These are phyloP conservation scores for Sugiyamaella lignohabitans DNA, from an alignment of 805 yeast species.

Conservation along the genomic window DNA sequence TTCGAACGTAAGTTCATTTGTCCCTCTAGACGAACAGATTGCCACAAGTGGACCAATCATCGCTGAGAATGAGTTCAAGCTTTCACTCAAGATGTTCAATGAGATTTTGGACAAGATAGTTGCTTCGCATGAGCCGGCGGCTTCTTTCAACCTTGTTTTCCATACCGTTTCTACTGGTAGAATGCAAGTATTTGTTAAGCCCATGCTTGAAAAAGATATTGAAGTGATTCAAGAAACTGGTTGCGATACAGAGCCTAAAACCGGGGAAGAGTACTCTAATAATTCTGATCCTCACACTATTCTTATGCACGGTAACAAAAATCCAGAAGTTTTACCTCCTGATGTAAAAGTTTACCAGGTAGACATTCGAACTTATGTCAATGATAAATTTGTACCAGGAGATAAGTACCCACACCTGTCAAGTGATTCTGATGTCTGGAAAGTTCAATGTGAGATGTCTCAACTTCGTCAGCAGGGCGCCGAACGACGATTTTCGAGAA, in stretches of 20 bases:
- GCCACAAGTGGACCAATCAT: constrained; percentile 37
- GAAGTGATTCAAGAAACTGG: constrained; percentile 20
- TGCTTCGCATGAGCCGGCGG: constrained; percentile 31
- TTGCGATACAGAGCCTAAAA: constrained; percentile 9
- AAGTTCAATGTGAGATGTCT: constrained; percentile 26
- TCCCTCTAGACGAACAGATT: constrained; percentile 20
- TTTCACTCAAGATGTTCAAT: constrained; percentile 50
- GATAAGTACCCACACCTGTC: constrained; percentile 23
- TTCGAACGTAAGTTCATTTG: not conserved
- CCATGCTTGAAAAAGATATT: constrained; percentile 23
- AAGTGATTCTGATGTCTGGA: constrained; percentile 32
- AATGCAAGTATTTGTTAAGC: constrained; percentile 26
- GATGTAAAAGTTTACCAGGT: constrained; percentile 22
- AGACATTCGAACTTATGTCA: constrained; percentile 17
- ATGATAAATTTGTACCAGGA: constrained; percentile 21
- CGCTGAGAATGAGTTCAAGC: constrained; percentile 63
- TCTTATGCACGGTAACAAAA: constrained; percentile 10
- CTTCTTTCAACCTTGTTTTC: constrained; percentile 24
- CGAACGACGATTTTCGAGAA: constrained; percentile 19
- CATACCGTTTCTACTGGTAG: constrained; percentile 21
- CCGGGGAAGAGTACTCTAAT: constrained; percentile 1
- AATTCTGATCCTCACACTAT: constrained; percentile 19
- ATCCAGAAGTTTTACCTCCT: constrained; percentile 16
- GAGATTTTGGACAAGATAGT: constrained; percentile 38
- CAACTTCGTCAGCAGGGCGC: constrained; percentile 23